Evolutionary conservation across 495 filamentous ascomycete genomes (phyloP).

Genomic region (Penicillium chermesinum): DNA sequence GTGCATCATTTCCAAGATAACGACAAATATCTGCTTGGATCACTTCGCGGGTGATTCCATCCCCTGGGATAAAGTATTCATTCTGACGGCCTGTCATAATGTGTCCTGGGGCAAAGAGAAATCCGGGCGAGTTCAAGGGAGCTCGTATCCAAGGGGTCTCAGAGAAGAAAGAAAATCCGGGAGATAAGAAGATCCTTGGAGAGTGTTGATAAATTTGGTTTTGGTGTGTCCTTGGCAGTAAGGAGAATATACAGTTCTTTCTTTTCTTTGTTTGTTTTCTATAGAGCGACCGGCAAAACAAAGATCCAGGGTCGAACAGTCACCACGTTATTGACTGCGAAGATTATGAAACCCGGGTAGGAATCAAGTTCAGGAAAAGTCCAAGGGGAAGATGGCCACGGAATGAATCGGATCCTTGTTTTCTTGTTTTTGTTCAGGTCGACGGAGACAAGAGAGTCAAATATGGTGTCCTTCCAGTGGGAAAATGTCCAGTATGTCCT

Average conservation of each 20-base stretch:
- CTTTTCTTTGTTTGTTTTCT: constrained; percentile 11
- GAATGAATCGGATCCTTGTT: constrained; percentile 16
- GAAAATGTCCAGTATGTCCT: constrained; percentile 20
- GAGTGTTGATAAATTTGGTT: background rate
- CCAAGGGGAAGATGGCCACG: constrained; percentile 20
- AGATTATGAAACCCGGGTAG: constrained; percentile 11
- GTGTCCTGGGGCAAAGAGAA: constrained; percentile 27
- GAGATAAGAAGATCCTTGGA: constrained; percentile 11
- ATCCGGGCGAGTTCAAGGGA: constrained; percentile 21
- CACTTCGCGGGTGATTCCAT: constrained; percentile 89
- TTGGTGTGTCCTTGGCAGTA: constrained; percentile 23
- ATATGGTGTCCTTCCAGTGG: constrained; percentile 14
- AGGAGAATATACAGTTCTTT: constrained; percentile 18
- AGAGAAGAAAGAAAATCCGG: constrained; percentile 17
- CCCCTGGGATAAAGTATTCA: constrained; percentile 82
- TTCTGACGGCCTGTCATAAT: constrained; percentile 58
- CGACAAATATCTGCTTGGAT: constrained; percentile 93
- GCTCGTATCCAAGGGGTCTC: constrained; percentile 38
- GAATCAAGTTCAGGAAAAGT: constrained; percentile 15
- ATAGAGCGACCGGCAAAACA: constrained; percentile 18
- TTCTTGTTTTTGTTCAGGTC: constrained; percentile 12
- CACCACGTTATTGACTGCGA: constrained; percentile 18
- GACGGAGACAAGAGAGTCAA: constrained; percentile 3
- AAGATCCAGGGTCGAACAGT: constrained; percentile 16
- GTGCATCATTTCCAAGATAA: constrained; percentile 87